A percentile compares a stretch with the other conserved stretches of the same genome.
Evolutionary conservation across 495 filamentous ascomycete species (phyloP).

Genomic region (Xylaria curta): DNA sequence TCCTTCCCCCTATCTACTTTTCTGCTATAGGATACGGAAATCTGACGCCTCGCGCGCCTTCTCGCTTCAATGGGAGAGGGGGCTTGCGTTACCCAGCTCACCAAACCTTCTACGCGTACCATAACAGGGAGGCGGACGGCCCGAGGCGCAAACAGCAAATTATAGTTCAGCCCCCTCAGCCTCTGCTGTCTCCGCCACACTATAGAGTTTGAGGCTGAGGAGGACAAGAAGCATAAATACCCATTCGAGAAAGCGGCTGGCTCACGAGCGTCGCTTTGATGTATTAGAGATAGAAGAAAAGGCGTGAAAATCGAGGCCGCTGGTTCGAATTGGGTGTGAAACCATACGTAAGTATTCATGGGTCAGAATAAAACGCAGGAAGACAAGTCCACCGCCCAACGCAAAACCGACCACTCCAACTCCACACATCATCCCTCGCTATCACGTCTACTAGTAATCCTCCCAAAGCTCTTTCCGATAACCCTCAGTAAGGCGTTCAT

Average conservation of each 20-base stretch:
- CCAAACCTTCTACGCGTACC: background rate
- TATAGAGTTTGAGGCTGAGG: background rate
- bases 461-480: constrained; percentile 89
- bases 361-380: background rate
- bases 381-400: background rate
- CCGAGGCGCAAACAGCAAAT: background rate
- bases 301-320: background rate
- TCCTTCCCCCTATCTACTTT: no score
- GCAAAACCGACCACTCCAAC: background rate
- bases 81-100: background rate
- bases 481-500: constrained; percentile 81
- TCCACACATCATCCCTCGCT: background rate
- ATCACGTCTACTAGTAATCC: constrained; percentile 56
- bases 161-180: background rate
- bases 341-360: background rate
- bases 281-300: background rate
- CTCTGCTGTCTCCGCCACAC: background rate
- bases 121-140: background rate
- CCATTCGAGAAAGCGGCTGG: background rate
- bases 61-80: background rate
- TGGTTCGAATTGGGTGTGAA: background rate
- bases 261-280: background rate
- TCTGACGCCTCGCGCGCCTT: background rate
- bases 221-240: background rate
- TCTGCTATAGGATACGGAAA: background rate